Evolutionary conservation across 2,329 filamentous ascomycete species (phyloP).

Genomic region (Cladophialophora psammophila): DNA sequence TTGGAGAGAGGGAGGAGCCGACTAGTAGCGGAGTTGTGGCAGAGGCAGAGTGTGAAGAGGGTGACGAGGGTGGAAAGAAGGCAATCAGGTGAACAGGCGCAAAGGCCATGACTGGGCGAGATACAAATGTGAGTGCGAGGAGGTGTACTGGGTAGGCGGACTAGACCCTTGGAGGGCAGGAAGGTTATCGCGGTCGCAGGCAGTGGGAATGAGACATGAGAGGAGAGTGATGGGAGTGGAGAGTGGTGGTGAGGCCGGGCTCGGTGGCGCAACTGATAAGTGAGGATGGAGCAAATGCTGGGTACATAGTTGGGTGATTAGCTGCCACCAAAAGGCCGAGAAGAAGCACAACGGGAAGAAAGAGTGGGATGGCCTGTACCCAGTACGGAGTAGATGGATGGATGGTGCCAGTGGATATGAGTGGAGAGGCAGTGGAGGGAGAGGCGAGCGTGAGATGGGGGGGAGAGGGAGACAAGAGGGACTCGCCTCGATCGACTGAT

Average conservation of each 20-base stretch:
- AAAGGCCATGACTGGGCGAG: slow-evolving; percentile 3
- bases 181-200: slow-evolving; percentile 2
- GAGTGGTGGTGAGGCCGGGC: neutral
- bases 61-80: neutral
- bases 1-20: neutral
- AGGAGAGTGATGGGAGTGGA: neutral
- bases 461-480: neutral
- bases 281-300: neutral
- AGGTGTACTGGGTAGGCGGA: neutral
- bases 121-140: neutral
- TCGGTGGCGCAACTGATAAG: slow-evolving; percentile 6
- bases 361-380: too few relatives aligned
- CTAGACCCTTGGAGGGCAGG: neutral
- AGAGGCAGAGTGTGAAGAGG: neutral
- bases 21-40: neutral
- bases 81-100: neutral
- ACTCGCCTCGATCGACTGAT: too few relatives aligned
- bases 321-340: neutral
- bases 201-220: neutral
- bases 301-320: neutral
- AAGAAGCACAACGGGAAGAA: neutral
- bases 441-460: neutral
- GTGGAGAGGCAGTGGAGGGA: too few relatives aligned
- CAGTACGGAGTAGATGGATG: too few relatives aligned
- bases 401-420: too few relatives aligned